Evolutionary conservation across 257 asterid genomes (phyloP).

Genomic region (Pogostemon cablin): DNA sequence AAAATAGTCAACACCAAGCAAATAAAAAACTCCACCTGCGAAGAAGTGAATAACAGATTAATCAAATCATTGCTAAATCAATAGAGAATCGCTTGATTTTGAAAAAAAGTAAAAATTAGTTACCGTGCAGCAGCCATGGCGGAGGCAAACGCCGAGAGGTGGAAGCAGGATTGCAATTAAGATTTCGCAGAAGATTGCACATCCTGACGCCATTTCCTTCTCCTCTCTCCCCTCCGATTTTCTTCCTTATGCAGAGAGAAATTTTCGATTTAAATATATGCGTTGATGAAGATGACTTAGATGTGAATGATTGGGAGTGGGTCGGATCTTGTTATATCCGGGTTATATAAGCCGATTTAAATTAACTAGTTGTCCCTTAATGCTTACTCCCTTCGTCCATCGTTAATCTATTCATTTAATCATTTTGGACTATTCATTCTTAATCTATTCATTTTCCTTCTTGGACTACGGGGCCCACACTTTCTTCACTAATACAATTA

Average conservation of each 20-base stretch:
- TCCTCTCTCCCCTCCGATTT: neutral
- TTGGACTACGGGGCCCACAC: too few species aligned
- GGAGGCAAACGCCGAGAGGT: slow-evolving; percentile 83
- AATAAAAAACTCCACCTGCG: slow-evolving; percentile 64
- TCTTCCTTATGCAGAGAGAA: neutral
- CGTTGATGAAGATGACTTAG: neutral
- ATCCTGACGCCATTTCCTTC: slow-evolving; percentile 49
- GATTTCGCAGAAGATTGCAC: slow-evolving; percentile 59
- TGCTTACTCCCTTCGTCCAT: too few species aligned
- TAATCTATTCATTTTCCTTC: too few species aligned
- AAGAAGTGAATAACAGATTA: slow-evolving; percentile 7
- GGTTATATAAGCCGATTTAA: too few species aligned
- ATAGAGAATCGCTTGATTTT: neutral
- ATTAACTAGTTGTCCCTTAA: too few species aligned
- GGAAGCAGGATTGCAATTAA: slow-evolving; percentile 68
- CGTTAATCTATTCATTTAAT: too few species aligned
- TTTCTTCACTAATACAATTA: too few species aligned
- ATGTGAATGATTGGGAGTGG: too few species aligned
- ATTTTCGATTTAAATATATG: neutral
- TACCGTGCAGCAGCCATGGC: slow-evolving; percentile 83
- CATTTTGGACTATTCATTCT: too few species aligned
- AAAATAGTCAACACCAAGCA: slow-evolving; percentile 69
- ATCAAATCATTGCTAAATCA: slow-evolving; percentile 4
- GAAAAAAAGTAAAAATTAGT: slow-evolving; percentile 12
- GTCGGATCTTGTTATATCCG: too few species aligned